phyloP scores from a whole-genome alignment of 2,329 filamentous ascomycete genomes.

The Nigrospora sphaerica region DNA sequence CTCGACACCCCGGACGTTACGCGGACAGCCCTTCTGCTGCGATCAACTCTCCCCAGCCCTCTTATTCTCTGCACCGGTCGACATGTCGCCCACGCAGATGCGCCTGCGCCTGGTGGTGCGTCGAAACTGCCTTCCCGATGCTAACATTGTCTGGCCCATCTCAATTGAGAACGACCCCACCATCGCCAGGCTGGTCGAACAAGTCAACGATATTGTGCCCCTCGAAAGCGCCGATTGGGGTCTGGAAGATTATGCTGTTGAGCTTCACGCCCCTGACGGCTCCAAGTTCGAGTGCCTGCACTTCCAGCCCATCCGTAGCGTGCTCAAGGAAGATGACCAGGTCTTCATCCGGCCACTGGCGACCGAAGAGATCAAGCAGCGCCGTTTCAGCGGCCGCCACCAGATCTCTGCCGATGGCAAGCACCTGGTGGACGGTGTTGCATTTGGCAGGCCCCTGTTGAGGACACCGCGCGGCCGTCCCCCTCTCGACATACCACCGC shows the following conservation, averaged over 20 bases:
- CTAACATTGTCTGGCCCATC: conserved; percentile 65
- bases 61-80: too few relatives aligned
- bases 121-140: conserved; percentile 66
- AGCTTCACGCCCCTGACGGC: conserved; percentile 51
- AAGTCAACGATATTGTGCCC: conserved; percentile 73
- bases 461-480: conserved; percentile 55
- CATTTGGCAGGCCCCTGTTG: conserved; percentile 71
- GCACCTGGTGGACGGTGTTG: conserved; percentile 77
- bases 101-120: conserved; percentile 68
- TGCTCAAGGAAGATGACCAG: conserved; percentile 78
- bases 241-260: conserved; percentile 82
- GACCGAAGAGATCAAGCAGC: conserved; percentile 64
- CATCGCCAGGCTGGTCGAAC: conserved; percentile 67
- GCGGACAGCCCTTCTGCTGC: too few relatives aligned
- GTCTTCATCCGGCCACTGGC: conserved; percentile 74
- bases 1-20: too few relatives aligned
- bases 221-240: conserved; percentile 79
- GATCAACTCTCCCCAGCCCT: too few relatives aligned
- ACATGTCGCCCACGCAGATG: conserved; percentile 31
- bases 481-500: conserved; percentile 61
- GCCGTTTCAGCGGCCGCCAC: conserved; percentile 67
- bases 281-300: conserved; percentile 79
- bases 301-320: conserved; percentile 62
- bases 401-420: conserved; percentile 75
- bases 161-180: conserved; percentile 54